phyloP scores from a whole-genome alignment of 176 grass and related monocot species.

The Coix lacrymajobi region DNA sequence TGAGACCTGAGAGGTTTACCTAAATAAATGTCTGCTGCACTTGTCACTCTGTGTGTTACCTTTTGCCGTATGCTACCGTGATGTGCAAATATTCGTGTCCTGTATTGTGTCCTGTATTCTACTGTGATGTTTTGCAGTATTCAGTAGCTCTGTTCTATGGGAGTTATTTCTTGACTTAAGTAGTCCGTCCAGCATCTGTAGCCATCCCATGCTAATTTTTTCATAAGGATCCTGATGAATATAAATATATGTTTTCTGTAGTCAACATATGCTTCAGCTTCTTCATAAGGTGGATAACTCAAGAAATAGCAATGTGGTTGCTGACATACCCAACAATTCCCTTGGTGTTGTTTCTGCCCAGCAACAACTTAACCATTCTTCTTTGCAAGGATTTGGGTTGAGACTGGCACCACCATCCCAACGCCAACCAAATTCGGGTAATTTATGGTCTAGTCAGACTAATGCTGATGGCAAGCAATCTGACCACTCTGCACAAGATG shows the following conservation, averaged over 20 bases:
- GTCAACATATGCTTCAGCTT: constrained; percentile 96
- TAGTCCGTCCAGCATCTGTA: constrained; percentile 23
- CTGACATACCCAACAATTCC: constrained; percentile 41
- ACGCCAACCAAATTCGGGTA: constrained; percentile 38
- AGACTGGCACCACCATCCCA: constrained; percentile 75
- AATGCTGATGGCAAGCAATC: constrained; percentile 54
- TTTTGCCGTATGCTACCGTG: not conserved
- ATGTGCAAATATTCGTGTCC: not conserved
- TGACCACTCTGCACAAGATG: constrained; percentile 35
- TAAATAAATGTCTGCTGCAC: not conserved
- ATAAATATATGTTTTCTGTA: constrained; percentile 49
- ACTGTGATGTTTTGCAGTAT: constrained; percentile 1
- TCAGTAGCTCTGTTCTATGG: not conserved
- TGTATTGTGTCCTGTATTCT: constrained; percentile 1
- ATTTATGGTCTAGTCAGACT: constrained; percentile 46
- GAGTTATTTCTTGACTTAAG: not conserved
- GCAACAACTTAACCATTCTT: constrained; percentile 55
- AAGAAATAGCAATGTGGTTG: constrained; percentile 41
- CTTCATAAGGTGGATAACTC: constrained; percentile 84
- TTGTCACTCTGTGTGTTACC: not conserved
- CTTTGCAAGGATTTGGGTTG: constrained; percentile 71
- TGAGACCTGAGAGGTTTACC: not conserved
- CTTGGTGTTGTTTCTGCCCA: constrained; percentile 41
- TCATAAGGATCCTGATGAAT: constrained; percentile 40
- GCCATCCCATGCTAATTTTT: constrained; percentile 47